These are phyloP conservation scores for Candida orba DNA, from an alignment of 805 yeast genomes.

Conservation along the genomic window DNA sequence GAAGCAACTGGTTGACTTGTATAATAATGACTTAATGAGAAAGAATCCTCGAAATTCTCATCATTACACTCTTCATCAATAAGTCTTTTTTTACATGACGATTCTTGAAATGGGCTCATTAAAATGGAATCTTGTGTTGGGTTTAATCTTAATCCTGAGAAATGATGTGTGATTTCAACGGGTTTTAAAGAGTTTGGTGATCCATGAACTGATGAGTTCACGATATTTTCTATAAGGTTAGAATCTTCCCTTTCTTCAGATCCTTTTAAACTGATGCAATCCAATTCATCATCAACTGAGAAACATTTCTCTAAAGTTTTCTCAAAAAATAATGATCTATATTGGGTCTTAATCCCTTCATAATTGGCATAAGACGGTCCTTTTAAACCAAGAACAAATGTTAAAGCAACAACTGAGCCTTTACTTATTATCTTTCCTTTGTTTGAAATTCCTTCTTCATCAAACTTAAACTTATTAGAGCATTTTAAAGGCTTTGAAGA, in stretches of 20 bases:
- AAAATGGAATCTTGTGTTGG: constrained; percentile 1
- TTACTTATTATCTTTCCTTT: background rate
- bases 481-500: constrained; percentile 7
- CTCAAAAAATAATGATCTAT: constrained; percentile 5
- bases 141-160: background rate
- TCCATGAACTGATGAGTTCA: constrained; percentile 2
- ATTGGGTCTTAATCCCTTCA: background rate
- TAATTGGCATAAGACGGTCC: background rate
- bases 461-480: constrained; percentile 17
- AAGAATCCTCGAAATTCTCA: background rate
- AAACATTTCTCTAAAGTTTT: constrained; percentile 12
- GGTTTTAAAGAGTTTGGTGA: constrained; percentile 1
- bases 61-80: background rate
- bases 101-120: constrained; percentile 5
- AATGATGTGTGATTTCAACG: background rate
- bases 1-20: constrained; percentile 14
- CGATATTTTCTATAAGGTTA: background rate
- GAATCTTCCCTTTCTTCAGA: background rate
- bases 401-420: constrained; percentile 7
- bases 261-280: background rate
- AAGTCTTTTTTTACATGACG: background rate
- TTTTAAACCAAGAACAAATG: constrained; percentile 12
- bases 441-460: constrained; percentile 16
- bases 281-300: constrained; percentile 11
- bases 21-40: background rate